These are phyloP conservation scores for Epichloe sylvatica DNA, from an alignment of 2,329 filamentous ascomycete species.

Conservation along the genomic window DNA sequence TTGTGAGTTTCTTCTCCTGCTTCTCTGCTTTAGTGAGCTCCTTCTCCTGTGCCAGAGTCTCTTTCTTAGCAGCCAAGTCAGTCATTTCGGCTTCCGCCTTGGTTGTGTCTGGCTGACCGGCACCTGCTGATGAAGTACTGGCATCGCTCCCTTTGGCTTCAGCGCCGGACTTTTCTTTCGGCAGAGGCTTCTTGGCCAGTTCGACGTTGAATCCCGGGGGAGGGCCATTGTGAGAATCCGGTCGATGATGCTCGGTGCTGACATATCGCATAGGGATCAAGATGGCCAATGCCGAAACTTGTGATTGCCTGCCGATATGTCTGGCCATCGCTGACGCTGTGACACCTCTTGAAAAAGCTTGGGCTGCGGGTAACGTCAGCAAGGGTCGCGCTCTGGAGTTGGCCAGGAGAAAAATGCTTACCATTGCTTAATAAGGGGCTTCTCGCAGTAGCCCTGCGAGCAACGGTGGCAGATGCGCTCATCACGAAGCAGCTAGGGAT, in stretches of 20 bases:
- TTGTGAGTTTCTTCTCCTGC: constrained; percentile 71
- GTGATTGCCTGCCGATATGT: constrained; percentile 31
- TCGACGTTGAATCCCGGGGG: constrained; percentile 92
- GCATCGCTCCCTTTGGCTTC: constrained; percentile 17
- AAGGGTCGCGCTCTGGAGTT: not conserved
- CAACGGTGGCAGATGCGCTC: constrained; percentile 43
- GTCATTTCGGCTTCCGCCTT: constrained; percentile 34
- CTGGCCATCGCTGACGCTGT: constrained; percentile 33
- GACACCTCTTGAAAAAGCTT: constrained; percentile 32
- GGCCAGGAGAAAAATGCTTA: constrained; percentile 16
- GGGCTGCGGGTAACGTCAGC: constrained; percentile 20
- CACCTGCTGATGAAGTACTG: constrained; percentile 16
- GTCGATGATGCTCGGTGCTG: constrained; percentile 44
- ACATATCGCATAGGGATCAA: constrained; percentile 42
- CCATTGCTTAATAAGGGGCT: constrained; percentile 38
- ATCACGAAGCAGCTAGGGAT: constrained; percentile 20
- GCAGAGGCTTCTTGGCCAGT: constrained; percentile 71
- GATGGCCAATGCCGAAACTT: constrained; percentile 39
- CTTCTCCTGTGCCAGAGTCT: constrained; percentile 45
- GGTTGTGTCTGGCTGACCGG: constrained; percentile 21
- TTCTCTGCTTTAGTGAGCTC: constrained; percentile 43
- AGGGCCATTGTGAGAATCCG: constrained; percentile 44
- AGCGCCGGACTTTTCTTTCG: constrained; percentile 34
- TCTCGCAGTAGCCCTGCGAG: constrained; percentile 38
- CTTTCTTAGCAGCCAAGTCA: constrained; percentile 51